These are phyloP conservation scores for Cucurbitaria berberidis DNA, from an alignment of 2,329 filamentous ascomycete species.

Conservation along the genomic window DNA sequence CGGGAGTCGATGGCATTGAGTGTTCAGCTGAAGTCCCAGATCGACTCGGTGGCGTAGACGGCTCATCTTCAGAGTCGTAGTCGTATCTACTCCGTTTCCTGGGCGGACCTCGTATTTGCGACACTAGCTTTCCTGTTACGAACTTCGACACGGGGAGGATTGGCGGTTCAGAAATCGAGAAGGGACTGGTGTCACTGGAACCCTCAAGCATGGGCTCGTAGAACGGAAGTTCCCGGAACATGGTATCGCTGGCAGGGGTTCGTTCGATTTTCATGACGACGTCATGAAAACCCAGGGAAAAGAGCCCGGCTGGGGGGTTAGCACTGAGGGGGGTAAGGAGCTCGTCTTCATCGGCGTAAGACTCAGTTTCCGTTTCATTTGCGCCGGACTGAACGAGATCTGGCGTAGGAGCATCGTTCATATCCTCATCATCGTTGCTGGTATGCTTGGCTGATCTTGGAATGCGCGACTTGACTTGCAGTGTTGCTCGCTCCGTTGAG, in stretches of 20 bases:
- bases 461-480: conserved; percentile 69
- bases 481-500: conserved; percentile 65
- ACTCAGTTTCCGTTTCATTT: conserved; percentile 49
- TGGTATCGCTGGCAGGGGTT: conserved; percentile 75
- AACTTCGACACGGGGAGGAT: conserved; percentile 86
- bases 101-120: conserved; percentile 69
- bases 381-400: conserved; percentile 47
- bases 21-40: conserved; percentile 52
- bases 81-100: conserved; percentile 82
- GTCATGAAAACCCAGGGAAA: conserved; percentile 80
- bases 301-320: conserved; percentile 75
- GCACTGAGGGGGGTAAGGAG: conserved; percentile 51
- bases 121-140: conserved; percentile 78
- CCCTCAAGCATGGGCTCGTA: conserved; percentile 61
- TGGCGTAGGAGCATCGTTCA: conserved; percentile 49
- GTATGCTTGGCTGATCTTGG: conserved; percentile 19
- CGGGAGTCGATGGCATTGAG: conserved; percentile 50
- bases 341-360: conserved; percentile 48
- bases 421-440: conserved; percentile 38
- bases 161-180: conserved; percentile 53
- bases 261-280: conserved; percentile 78
- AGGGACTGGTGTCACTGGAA: conserved; percentile 39
- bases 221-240: conserved; percentile 81
- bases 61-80: conserved; percentile 74
- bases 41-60: conserved; percentile 42